phyloP scores from a whole-genome alignment of 164 flowering plant genomes.

The Dillenia turbinata region DNA sequence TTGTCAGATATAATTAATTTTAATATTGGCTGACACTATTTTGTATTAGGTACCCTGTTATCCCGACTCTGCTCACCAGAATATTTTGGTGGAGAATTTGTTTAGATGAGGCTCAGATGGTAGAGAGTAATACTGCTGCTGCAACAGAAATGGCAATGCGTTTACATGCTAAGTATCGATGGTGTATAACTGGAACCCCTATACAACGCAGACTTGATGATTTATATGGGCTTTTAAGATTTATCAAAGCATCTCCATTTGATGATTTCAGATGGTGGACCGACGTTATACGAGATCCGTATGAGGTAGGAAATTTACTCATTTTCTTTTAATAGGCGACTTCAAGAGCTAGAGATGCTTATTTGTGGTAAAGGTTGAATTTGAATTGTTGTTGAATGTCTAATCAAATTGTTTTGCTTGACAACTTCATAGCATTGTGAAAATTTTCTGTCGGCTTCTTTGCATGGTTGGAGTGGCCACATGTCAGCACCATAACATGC shows the following conservation, averaged over 20 bases:
- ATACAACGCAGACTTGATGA: slow-evolving; percentile 91
- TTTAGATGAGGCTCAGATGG: slow-evolving; percentile 99
- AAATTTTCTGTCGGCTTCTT: too few relatives aligned
- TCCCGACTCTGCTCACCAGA: slow-evolving; percentile 85
- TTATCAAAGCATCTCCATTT: slow-evolving; percentile 73
- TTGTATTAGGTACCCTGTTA: slow-evolving; percentile 73
- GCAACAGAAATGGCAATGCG: slow-evolving; percentile 97
- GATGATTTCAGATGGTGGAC: slow-evolving; percentile 82
- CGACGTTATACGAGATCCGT: slow-evolving; percentile 83
- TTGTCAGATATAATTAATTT: too few relatives aligned
- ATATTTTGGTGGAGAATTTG: slow-evolving; percentile 95
- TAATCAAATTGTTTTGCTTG: too few relatives aligned
- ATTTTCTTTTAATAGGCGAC: neutral
- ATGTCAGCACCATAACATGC: too few relatives aligned
- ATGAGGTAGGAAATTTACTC: slow-evolving; percentile 54
- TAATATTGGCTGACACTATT: neutral
- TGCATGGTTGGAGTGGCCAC: too few relatives aligned
- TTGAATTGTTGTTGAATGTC: too few relatives aligned
- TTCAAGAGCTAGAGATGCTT: neutral
- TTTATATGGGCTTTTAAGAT: slow-evolving; percentile 78
- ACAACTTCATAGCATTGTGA: too few relatives aligned
- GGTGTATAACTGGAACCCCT: slow-evolving; percentile 99
- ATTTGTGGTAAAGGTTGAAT: too few relatives aligned
- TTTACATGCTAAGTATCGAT: slow-evolving; percentile 64
- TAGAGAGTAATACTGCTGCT: slow-evolving; percentile 79